Evolutionary conservation across 2,329 filamentous ascomycete species (phyloP).

Genomic region (Nectriaceae sp.): DNA sequence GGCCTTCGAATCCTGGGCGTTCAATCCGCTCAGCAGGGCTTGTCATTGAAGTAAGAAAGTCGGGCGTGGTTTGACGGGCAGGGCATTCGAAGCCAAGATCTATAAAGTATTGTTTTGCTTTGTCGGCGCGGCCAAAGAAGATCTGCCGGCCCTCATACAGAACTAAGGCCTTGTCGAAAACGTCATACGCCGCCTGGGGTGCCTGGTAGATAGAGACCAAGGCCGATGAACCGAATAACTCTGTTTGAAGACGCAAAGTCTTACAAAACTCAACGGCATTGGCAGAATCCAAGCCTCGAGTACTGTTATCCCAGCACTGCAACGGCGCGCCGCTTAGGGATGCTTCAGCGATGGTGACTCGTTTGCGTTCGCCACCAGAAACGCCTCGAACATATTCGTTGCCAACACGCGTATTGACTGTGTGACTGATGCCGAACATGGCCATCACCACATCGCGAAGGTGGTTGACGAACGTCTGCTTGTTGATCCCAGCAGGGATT

Average conservation of each 20-base stretch:
- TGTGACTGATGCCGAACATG: constrained; percentile 70
- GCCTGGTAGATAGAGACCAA: constrained; percentile 68
- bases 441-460: constrained; percentile 71
- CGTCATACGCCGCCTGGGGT: constrained; percentile 38
- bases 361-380: constrained; percentile 52
- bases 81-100: constrained; percentile 58
- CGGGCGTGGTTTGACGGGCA: constrained; percentile 62
- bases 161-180: constrained; percentile 69
- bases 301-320: constrained; percentile 71
- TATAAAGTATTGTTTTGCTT: constrained; percentile 29
- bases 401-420: constrained; percentile 66
- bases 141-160: constrained; percentile 70
- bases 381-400: constrained; percentile 68
- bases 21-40: constrained; percentile 35
- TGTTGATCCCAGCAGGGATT: neutral
- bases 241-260: constrained; percentile 59
- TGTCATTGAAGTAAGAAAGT: constrained; percentile 64
- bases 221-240: constrained; percentile 58
- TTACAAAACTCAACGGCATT: constrained; percentile 67
- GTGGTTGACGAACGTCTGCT: constrained; percentile 43
- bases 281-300: constrained; percentile 64
- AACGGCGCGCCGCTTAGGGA: constrained; percentile 41
- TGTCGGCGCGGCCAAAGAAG: constrained; percentile 36
- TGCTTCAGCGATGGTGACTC: constrained; percentile 40
- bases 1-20: constrained; percentile 34